phyloP scores from a whole-genome alignment of 1,284 basidiomycete species.

The Hypsizygus ulmarius region DNA sequence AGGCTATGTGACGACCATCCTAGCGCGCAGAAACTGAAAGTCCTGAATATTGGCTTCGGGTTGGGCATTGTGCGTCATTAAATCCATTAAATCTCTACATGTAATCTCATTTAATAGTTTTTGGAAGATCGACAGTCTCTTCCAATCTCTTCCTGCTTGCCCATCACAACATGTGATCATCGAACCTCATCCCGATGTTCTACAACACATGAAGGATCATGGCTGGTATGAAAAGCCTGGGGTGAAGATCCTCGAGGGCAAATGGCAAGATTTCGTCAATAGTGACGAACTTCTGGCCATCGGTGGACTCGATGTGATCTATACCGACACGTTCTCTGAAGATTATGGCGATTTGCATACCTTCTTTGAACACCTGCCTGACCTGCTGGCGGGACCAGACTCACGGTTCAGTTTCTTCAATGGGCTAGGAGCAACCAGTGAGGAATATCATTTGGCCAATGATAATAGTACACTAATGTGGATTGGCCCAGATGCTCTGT shows the following conservation, averaged over 20 bases:
- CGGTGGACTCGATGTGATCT: conserved; percentile 85
- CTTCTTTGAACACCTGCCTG: conserved; percentile 85
- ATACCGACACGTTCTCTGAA: conserved; percentile 96
- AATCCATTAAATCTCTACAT: conserved; percentile 6
- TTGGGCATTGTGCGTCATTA: conserved; percentile 78
- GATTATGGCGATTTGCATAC: conserved; percentile 77
- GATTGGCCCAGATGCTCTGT: conserved; percentile 61
- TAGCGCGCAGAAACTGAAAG: conserved; percentile 52
- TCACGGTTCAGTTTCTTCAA: conserved; percentile 97
- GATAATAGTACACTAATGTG: conserved; percentile 11
- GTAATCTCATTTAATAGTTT: conserved; percentile 17
- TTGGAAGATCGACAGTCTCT: conserved; percentile 74
- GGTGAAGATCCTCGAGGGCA: conserved; percentile 84
- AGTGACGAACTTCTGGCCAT: conserved; percentile 50
- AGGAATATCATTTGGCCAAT: conserved; percentile 25
- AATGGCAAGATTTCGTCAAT: conserved; percentile 86
- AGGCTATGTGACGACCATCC: conserved; percentile 56
- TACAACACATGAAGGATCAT: conserved; percentile 67
- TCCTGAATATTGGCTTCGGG: conserved; percentile 94
- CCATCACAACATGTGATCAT: conserved; percentile 87
- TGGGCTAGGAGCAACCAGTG: conserved; percentile 93
- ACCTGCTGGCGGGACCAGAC: conserved; percentile 74
- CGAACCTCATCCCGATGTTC: conserved; percentile 92
- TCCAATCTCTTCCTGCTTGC: conserved; percentile 63
- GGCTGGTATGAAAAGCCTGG: conserved; percentile 79